Base-by-base conservation (phyloP, 495 filamentous ascomycete genomes). In the Aspergillus cristatus region DNA sequence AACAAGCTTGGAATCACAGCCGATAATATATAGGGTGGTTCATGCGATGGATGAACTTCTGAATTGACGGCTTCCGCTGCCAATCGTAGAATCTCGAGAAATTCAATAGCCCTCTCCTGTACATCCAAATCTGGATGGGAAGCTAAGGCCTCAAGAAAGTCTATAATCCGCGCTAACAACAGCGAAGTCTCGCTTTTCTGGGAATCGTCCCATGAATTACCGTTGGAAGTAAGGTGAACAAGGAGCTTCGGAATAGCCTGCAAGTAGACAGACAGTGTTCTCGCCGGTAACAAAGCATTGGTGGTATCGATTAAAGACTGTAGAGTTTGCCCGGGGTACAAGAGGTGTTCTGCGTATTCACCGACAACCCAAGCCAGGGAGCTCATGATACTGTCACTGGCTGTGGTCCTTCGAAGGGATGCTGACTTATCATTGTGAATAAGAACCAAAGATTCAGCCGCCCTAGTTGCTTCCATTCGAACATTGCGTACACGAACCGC, bases 51-150 rank as follows among this genome's bases (percentile, higher is more conserved):
- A 3, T 63, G 56, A 3, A 68, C 60, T 33, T 84, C 79, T n/a
- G 72, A 74, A 4, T 71, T 66, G 5, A 82, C 71, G 15, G 90
- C 84, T 60, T 98, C 90, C 1, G 76, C 73, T 10, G 82, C 82
- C 29, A 98, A 67, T 31, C 85, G 83, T 47, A 96, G 75, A 3
- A 97, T 71, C 49, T 98, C 91, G 2, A 84, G 70, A 48, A 90
- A 93, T 50, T 95, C 90, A 12, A 95, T 89, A 6, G 87, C 79
- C 34, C 93, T 76, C 59, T 97, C 91, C 57, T 98, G 91, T n/a
- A 97, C 86, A 50, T 97, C 91, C 7, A 98, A 66, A 46, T 78
- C 82, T 1, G 93, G 86, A 53, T 95, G 87, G 3, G 75, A 71
- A 0, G 79, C 70, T 17, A 96, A 60, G 0, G 76, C 70, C 35